phyloP scores from a whole-genome alignment of 108 stramenopile species.

The Aurantiochytrium sp. region DNA sequence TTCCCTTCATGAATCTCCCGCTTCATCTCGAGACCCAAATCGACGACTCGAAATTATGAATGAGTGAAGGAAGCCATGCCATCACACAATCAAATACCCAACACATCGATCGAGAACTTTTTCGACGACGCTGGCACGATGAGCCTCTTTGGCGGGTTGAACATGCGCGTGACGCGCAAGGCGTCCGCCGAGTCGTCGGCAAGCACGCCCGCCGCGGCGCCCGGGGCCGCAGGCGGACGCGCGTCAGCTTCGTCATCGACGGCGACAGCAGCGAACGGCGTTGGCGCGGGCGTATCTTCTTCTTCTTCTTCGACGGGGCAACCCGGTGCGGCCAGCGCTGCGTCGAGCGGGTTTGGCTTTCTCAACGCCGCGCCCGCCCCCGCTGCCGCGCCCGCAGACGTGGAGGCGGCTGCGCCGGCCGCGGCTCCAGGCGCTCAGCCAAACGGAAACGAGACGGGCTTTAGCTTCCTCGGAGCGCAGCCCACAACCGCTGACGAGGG shows the following conservation, averaged over 20 bases:
- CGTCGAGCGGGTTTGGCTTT: background rate
- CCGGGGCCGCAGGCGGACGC: background rate
- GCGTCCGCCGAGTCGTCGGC: background rate
- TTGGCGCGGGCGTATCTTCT: background rate
- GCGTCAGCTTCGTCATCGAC: background rate
- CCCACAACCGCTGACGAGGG: too few species aligned
- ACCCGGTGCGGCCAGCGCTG: background rate
- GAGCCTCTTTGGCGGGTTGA: constrained; percentile 8
- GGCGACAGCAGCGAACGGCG: background rate
- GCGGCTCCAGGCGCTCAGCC: background rate
- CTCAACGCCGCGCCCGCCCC: background rate
- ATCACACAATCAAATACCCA: too few species aligned
- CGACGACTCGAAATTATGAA: too few species aligned
- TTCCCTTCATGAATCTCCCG: too few species aligned
- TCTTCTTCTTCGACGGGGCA: too few species aligned
- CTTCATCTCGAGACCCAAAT: too few species aligned
- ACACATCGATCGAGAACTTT: too few species aligned
- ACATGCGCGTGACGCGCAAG: background rate
- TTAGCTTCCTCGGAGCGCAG: background rate
- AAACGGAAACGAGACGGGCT: background rate
- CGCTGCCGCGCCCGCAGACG: background rate
- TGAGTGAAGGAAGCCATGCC: too few species aligned
- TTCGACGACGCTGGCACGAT: background rate
- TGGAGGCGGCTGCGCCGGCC: background rate
- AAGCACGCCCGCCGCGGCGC: background rate